Evolutionary conservation across 192 early-diverging fungal genomes (phyloP), one percentile per base, ranked within the genome.

Genomic region (Coemansia sp.): DNA sequence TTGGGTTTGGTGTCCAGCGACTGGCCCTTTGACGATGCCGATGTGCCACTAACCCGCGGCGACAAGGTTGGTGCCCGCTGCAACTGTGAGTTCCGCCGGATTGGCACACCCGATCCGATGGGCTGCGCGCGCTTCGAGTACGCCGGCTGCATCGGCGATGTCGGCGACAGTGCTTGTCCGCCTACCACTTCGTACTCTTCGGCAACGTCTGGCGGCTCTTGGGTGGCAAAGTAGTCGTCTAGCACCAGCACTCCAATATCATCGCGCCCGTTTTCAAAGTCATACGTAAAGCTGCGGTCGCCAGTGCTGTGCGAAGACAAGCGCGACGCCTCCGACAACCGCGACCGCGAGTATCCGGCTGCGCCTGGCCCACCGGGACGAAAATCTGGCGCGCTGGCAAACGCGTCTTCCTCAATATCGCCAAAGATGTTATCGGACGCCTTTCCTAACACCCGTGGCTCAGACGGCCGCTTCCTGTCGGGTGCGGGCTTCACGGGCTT

Each of bases 181-280:
- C 72, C 72, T 38, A 75, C 51, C 17, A 77, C 75, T 20, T 77
- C 75, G 9, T 70, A 77, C 27, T 77, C 75, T 0, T 70, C 68
- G 14, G 60, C 45, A 5, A 58, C 54, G 30, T 77, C 75, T 0
- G 56, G 57, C 25, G 51, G 58, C 32, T 53, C 55, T 5, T 70
- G 55, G n/a, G 64, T 46, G 27, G 63, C 60, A 64, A 77, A 70
- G 29, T 77, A 77, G 32, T 67, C 75, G 20, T 77, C 68, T 31
- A 77, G 41, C 0, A 58, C 47, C 21, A 77, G 60, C 4, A 40
- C 52, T 10, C 53, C 44, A 50, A 70, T 71, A 22, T 77, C 64
- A 31, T 77, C 75, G 9, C 53, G 68, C 0, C 75, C 68, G 14
- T 64, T 58, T 41, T 71, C 67, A 58, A 70, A 70, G n/a, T 77